Conservation (phyloP, 2,329 filamentous ascomycete genomes). For the Cladosporium halotolerans region DNA sequence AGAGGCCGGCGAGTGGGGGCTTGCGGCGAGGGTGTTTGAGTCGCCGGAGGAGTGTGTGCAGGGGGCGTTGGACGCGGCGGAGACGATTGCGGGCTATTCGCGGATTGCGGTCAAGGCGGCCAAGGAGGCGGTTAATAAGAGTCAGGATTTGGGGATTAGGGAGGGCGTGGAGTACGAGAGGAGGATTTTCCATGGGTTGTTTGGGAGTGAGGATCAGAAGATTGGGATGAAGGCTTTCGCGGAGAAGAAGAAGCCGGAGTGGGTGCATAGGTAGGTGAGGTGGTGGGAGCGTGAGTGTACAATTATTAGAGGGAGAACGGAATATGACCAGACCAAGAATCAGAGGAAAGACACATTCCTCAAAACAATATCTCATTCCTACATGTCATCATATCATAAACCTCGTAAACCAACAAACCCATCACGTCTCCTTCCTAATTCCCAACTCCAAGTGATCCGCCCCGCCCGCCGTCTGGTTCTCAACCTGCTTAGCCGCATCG, state of each 20-base stretch:
- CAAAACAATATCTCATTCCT: not conserved
- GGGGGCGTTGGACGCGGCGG: constrained; percentile 73
- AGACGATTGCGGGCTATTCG: constrained; percentile 81
- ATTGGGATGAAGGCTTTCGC: constrained; percentile 90
- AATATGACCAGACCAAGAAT: no score
- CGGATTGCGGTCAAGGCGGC: constrained; percentile 79
- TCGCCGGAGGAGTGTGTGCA: constrained; percentile 76
- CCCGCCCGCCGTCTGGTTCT: constrained; percentile 25
- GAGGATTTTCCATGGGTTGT: constrained; percentile 84
- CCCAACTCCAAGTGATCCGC: constrained; percentile 28
- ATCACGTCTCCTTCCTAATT: constrained; percentile 19
- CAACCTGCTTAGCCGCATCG: constrained; percentile 22
- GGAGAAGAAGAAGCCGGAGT: constrained; percentile 88
- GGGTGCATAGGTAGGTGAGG: constrained; percentile 65
- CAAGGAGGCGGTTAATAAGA: constrained; percentile 99
- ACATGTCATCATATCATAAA: not conserved
- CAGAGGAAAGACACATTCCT: no score
- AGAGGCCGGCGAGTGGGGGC: constrained; percentile 83
- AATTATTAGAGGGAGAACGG: no score
- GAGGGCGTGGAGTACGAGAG: constrained; percentile 95
- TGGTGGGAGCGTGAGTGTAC: no score
- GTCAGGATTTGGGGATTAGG: constrained; percentile 77
- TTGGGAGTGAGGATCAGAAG: constrained; percentile 95
- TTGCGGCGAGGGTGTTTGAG: constrained; percentile 76
- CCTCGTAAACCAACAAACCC: no score